These are phyloP conservation scores for Fusarium sp. DNA, from an alignment of 2,329 filamentous ascomycete species.

Conservation along the genomic window DNA sequence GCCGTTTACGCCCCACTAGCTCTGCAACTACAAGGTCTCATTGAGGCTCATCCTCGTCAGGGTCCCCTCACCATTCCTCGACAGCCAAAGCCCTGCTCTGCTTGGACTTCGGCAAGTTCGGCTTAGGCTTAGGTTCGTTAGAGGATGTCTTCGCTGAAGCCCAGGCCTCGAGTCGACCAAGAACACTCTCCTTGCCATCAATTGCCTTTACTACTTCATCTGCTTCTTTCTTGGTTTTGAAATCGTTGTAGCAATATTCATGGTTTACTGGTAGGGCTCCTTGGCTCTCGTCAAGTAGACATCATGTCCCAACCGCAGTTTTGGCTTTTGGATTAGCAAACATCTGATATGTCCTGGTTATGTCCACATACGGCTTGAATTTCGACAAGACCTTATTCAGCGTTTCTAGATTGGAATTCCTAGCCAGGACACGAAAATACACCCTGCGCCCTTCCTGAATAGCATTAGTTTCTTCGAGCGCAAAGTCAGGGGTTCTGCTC, in stretches of 20 bases:
- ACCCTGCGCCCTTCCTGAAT: conserved; percentile 55
- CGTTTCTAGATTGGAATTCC: conserved; percentile 55
- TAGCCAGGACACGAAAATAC: conserved; percentile 64
- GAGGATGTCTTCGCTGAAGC: conserved; percentile 2
- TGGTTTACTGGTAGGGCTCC: conserved; percentile 65
- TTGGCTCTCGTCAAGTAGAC: conserved; percentile 69
- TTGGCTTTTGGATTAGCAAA: not conserved
- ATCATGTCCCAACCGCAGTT: conserved; percentile 61
- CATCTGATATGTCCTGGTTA: rapidly evolving
- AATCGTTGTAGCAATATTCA: conserved; percentile 76
- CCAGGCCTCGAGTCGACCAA: conserved; percentile 17
- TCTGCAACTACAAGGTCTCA: not conserved
- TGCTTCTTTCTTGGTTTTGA: conserved; percentile 66
- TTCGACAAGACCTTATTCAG: conserved; percentile 61
- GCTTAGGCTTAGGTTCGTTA: not conserved
- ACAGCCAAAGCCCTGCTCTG: conserved; percentile 6
- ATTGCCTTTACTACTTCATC: conserved; percentile 58
- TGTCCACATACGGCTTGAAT: conserved; percentile 51
- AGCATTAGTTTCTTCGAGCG: conserved; percentile 44
- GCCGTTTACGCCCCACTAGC: not conserved
- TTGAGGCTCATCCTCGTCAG: conserved; percentile 4
- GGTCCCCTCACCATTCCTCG: not conserved
- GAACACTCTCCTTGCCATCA: conserved; percentile 23
- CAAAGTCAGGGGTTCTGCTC: conserved; percentile 19
- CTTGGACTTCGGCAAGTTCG: no score